Evolutionary conservation across 495 filamentous ascomycete species (phyloP).

Genomic region (Annulohypoxylon moriforme): DNA sequence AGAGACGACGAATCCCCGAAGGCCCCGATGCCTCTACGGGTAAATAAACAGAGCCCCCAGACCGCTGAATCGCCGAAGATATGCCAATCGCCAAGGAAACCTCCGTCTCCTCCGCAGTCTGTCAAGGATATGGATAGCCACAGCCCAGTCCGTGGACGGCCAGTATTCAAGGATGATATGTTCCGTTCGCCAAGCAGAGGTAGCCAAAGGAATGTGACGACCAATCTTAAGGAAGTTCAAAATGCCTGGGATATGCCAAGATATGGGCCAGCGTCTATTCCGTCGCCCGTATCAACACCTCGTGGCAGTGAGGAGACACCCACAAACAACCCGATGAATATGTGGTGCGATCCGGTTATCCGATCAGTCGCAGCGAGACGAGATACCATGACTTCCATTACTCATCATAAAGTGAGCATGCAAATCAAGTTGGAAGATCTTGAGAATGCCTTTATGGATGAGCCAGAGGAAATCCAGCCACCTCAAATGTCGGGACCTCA

Average conservation of each 20-base stretch:
- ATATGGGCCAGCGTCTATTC: constrained; percentile 39
- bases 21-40: constrained; percentile 46
- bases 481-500: constrained; percentile 35
- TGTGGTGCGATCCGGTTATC: constrained; percentile 50
- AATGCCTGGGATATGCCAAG: constrained; percentile 30
- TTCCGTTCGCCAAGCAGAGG: constrained; percentile 31
- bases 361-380: constrained; percentile 56
- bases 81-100: constrained; percentile 35
- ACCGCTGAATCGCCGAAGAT: constrained; percentile 9
- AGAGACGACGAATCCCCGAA: constrained; percentile 49
- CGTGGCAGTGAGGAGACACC: constrained; percentile 48
- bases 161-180: constrained; percentile 20
- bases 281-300: constrained; percentile 45
- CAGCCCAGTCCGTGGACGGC: constrained; percentile 12
- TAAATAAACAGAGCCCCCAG: constrained; percentile 36
- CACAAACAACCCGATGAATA: constrained; percentile 18
- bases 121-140: constrained; percentile 24
- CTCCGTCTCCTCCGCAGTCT: constrained; percentile 46
- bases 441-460: constrained; percentile 38
- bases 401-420: constrained; percentile 52
- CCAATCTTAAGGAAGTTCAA: constrained; percentile 36
- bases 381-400: constrained; percentile 53
- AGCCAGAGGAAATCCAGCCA: constrained; percentile 5
- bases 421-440: constrained; percentile 60
- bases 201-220: constrained; percentile 27